Conservation (phyloP, 495 filamentous ascomycete genomes). For the Lasiosphaeria hispida region DNA sequence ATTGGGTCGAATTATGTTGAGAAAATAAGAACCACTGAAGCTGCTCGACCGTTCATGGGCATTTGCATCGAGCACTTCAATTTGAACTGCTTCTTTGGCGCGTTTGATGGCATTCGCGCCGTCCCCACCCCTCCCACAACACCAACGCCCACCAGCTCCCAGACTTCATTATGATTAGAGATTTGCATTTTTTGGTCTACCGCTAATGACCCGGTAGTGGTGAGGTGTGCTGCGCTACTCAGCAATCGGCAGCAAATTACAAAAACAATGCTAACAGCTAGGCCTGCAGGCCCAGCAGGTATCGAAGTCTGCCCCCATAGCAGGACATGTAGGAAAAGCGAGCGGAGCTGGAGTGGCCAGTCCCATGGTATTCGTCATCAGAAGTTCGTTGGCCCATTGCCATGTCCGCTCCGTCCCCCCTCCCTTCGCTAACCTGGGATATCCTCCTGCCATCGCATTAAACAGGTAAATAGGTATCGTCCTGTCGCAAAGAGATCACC, state of each 20-base stretch:
- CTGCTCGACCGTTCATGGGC: too few species aligned
- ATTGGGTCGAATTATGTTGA: too few species aligned
- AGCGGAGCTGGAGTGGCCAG: too few species aligned
- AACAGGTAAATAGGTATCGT: background rate
- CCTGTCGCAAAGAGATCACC: too few species aligned
- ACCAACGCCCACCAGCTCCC: background rate
- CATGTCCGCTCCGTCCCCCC: background rate
- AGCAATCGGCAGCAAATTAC: slow-evolving; percentile 3
- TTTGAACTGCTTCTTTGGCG: too few species aligned
- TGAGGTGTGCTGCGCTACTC: background rate
- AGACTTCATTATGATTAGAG: slow-evolving; percentile 3
- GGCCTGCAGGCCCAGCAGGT: background rate
- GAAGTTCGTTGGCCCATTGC: too few species aligned
- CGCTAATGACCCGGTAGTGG: background rate
- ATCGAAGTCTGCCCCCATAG: too few species aligned
- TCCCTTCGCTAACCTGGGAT: background rate
- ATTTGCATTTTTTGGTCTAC: slow-evolving; percentile 8
- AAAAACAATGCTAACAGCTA: background rate
- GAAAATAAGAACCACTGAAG: too few species aligned
- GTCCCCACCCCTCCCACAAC: background rate
- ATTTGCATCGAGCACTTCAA: too few species aligned
- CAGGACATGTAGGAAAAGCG: too few species aligned
- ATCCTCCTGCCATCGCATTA: background rate
- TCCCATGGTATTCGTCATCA: too few species aligned
- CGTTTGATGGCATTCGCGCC: background rate